Conservation (phyloP, 225 moss, liverwort and hornwort species). For the Marchantia paleacea region DNA sequence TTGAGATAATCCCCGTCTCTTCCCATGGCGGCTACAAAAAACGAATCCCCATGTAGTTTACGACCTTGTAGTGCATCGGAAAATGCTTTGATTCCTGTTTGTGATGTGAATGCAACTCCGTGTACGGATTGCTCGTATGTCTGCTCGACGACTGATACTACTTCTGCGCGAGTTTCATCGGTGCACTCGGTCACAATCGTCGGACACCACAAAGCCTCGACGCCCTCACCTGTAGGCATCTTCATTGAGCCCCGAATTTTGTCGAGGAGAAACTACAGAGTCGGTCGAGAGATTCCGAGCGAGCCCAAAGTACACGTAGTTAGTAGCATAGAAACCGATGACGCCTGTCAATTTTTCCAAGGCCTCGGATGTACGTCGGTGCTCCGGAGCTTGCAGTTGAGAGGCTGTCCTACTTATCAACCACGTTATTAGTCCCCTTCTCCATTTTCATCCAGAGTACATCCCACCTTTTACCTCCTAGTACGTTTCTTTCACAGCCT, state of each 20-base stretch:
- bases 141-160: neutral
- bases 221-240: constrained; percentile 17
- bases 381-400: neutral
- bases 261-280: neutral
- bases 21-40: constrained; percentile 43
- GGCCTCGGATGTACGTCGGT: neutral
- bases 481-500: neutral
- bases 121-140: neutral
- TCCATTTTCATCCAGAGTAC: neutral
- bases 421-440: neutral
- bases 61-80: constrained; percentile 23
- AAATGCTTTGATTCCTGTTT: constrained; percentile 41
- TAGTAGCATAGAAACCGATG: neutral
- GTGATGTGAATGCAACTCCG: constrained; percentile 47
- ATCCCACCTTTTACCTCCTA: neutral
- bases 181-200: constrained; percentile 30
- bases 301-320: neutral
- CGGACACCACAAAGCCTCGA: constrained; percentile 46
- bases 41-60: constrained; percentile 17
- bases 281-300: neutral
- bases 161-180: constrained; percentile 22
- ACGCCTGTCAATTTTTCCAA: neutral
- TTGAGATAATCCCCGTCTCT: constrained; percentile 33
- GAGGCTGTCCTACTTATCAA: neutral
- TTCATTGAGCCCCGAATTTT: neutral